Evolutionary conservation across 2,329 filamentous ascomycete species (phyloP), one percentile per base, ranked within the genome.

Genomic region (Raffaelea deltoideospora): DNA sequence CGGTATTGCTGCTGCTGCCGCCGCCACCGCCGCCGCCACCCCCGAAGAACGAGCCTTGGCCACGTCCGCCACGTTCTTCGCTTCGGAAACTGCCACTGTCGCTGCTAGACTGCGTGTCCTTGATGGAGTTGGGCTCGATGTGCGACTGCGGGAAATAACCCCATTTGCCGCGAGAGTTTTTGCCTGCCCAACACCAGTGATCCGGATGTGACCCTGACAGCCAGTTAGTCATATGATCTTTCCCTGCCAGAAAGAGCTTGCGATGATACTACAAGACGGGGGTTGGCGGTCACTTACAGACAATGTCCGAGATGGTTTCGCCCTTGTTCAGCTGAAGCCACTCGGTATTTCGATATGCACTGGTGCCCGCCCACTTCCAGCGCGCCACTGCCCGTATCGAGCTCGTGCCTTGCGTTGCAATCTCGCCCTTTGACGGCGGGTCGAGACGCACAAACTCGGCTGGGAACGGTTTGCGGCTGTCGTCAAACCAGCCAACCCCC

Each of bases 221-320:
- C n/a, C n/a, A n/a, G n/a, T n/a, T 66, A 20, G 5, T 19, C 14
- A 23, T 15, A 20, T n/a, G n/a, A n/a, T n/a, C n/a, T n/a, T n/a
- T n/a, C n/a, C n/a, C n/a, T n/a, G n/a, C n/a, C n/a, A n/a, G n/a
- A n/a, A n/a, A n/a, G n/a, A n/a, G n/a, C n/a, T n/a, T n/a, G n/a
- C n/a, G n/a, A n/a, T n/a, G n/a, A n/a, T n/a, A n/a, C n/a, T n/a
- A n/a, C n/a, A n/a, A n/a, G n/a, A n/a, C 13, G 8, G 23, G 23
- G 13, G 13, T 26, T 13, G 8, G 13, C 23, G 23, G 35, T 17
- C 17, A 61, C 65, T 59, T 48, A 69, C 66, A 72, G 37, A 55
- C 56, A 23, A 72, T 83, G 53, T 76, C 83, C 45, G 65, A 74
- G 15, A 79, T 76, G 3, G 64, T 59, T 39, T 82, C 77, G 18